Percentiles rank a stretch among this genome's conserved stretches.
These are phyloP conservation scores for Paramecium pentaurelia DNA, from an alignment of 73 alveolate species.

Conservation along the genomic window DNA sequence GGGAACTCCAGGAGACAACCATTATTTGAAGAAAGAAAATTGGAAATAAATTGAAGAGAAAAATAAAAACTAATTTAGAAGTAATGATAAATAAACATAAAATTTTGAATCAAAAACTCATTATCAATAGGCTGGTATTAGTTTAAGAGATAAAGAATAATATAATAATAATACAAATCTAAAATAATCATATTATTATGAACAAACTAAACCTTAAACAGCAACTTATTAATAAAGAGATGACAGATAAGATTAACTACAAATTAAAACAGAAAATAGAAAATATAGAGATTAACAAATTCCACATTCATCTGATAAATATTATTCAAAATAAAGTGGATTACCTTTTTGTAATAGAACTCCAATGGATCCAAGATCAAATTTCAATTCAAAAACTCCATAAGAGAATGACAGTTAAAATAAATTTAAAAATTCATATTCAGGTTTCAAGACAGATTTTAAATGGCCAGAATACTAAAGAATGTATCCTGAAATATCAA, in stretches of 20 bases:
- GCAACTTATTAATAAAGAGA: background rate
- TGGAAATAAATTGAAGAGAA: background rate
- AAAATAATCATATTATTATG: background rate
- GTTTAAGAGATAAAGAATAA: background rate
- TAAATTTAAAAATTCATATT: background rate
- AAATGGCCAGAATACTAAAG: background rate
- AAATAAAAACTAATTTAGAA: background rate
- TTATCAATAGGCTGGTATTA: background rate
- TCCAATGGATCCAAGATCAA: background rate
- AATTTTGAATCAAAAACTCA: background rate
- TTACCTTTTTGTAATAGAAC: background rate
- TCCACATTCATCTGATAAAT: background rate
- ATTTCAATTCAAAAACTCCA: background rate
- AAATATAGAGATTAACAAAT: background rate
- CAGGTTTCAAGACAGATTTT: background rate
- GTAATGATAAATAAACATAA: background rate
- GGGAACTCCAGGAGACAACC: background rate
- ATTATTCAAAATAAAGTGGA: background rate
- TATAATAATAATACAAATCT: background rate
- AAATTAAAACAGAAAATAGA: background rate
- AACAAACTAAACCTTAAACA: background rate
- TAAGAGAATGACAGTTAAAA: background rate
- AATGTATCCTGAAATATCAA: background rate
- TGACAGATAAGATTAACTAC: background rate
- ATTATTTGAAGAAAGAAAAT: background rate